Evolutionary conservation across 2,329 filamentous ascomycete species (phyloP).

Genomic region (Microascus cirrosus): DNA sequence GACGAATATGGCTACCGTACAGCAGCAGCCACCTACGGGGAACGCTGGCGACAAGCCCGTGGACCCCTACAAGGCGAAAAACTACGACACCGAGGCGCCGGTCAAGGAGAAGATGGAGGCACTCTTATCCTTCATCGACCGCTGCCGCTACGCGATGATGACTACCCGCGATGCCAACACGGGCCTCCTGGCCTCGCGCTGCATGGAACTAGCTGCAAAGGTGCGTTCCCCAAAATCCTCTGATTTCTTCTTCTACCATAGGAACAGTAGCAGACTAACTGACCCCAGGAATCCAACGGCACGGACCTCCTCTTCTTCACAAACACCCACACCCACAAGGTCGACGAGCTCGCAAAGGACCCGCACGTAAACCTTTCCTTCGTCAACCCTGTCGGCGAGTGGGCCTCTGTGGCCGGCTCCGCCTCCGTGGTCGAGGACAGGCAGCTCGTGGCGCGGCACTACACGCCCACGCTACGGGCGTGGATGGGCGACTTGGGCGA

Average conservation of each 20-base stretch:
- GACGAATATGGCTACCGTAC: neutral
- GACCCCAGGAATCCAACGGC: conserved; percentile 57
- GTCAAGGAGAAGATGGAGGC: conserved; percentile 68
- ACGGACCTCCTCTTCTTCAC: conserved; percentile 84
- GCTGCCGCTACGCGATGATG: conserved; percentile 80
- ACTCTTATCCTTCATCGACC: conserved; percentile 57
- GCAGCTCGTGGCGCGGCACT: conserved; percentile 59
- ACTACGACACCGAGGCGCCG: conserved; percentile 50
- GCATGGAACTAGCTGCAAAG: conserved; percentile 75
- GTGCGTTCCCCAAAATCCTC: too few relatives aligned
- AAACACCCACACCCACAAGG: conserved; percentile 84
- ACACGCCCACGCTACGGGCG: conserved; percentile 61
- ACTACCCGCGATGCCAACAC: conserved; percentile 59
- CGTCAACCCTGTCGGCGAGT: conserved; percentile 64
- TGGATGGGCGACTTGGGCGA: conserved; percentile 83
- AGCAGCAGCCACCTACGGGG: conserved; percentile 13
- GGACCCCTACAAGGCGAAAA: conserved; percentile 69
- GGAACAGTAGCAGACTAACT: neutral
- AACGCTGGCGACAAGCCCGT: conserved; percentile 49
- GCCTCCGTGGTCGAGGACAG: conserved; percentile 61
- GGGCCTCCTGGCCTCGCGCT: conserved; percentile 64
- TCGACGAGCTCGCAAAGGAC: conserved; percentile 64
- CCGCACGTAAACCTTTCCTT: conserved; percentile 73
- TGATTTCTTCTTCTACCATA: too few relatives aligned
- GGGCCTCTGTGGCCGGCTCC: conserved; percentile 75